Evolutionary conservation across 257 asterid species (phyloP).

Genomic region (Ehretia macrophylla): DNA sequence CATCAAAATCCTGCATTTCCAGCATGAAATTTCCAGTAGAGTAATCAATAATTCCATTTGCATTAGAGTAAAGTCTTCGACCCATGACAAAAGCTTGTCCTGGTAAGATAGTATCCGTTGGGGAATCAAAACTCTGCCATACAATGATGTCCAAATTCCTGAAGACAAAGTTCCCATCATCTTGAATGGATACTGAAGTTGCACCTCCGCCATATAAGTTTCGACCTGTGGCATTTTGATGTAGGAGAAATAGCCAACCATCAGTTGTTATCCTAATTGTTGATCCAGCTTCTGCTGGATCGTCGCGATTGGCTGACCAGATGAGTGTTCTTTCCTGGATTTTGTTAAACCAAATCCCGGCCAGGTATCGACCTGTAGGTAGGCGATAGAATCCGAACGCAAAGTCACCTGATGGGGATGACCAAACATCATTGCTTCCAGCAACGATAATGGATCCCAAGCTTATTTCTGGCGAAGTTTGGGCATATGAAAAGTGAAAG

Average conservation of each 20-base stretch:
- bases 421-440: background rate
- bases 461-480: background rate
- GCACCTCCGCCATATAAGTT: too few species aligned
- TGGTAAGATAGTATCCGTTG: conserved; percentile 14
- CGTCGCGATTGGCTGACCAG: conserved; percentile 19
- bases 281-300: conserved; percentile 4
- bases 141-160: background rate
- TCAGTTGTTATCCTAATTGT: too few species aligned
- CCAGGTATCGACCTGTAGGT: conserved; percentile 3
- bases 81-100: background rate
- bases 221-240: too few species aligned
- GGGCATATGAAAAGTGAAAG: too few species aligned
- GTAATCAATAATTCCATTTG: background rate
- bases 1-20: background rate
- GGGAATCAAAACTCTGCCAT: conserved; percentile 15
- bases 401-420: conserved; percentile 12
- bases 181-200: too few species aligned
- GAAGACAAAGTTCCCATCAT: conserved; percentile 6
- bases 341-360: conserved; percentile 18
- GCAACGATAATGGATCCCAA: conserved; percentile 15
- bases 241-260: too few species aligned
- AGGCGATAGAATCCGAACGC: conserved; percentile 8
- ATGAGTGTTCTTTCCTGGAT: conserved; percentile 7
- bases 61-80: background rate
- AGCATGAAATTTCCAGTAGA: conserved; percentile 10